These are phyloP conservation scores for Leccinum holopus DNA, from an alignment of 1,284 basidiomycete genomes.

Conservation along the genomic window DNA sequence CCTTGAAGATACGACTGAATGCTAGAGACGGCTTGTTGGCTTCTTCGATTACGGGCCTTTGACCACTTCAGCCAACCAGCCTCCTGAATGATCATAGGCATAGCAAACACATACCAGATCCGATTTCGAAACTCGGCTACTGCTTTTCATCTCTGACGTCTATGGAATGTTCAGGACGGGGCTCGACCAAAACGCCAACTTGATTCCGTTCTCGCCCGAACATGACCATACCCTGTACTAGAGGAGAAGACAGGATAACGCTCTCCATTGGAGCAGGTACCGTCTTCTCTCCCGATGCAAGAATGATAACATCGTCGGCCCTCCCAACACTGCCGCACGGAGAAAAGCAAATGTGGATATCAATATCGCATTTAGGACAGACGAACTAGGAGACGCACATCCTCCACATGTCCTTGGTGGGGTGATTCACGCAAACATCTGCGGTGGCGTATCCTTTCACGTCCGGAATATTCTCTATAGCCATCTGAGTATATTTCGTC, in stretches of 20 bases:
- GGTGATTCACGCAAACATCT: slow-evolving; percentile 22
- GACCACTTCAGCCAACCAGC: not conserved
- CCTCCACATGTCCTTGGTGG: slow-evolving; percentile 22
- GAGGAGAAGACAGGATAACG: not conserved
- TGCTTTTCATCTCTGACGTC: not conserved
- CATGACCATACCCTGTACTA: not conserved
- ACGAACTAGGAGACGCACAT: slow-evolving; percentile 12
- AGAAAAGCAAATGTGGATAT: not conserved
- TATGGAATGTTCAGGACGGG: not conserved
- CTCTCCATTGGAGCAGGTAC: not conserved
- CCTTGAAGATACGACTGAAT: slow-evolving; percentile 4
- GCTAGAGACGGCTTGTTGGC: not conserved
- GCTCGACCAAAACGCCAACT: not conserved
- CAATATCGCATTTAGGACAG: not conserved
- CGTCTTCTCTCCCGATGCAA: slow-evolving; percentile 1
- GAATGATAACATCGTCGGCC: not conserved
- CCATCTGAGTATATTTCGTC: slow-evolving; percentile 16
- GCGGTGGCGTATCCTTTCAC: slow-evolving; percentile 22
- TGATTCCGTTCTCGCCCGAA: not conserved
- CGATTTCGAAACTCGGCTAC: not conserved
- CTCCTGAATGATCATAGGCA: not conserved
- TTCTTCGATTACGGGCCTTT: slow-evolving; percentile 1
- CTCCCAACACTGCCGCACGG: not conserved
- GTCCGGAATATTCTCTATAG: slow-evolving; percentile 26
- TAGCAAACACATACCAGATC: not conserved